Evolutionary conservation across 768 basidiomycete genomes (phyloP), one percentile per base, ranked within the genome.

Genomic region (Cantharellus anzutake): DNA sequence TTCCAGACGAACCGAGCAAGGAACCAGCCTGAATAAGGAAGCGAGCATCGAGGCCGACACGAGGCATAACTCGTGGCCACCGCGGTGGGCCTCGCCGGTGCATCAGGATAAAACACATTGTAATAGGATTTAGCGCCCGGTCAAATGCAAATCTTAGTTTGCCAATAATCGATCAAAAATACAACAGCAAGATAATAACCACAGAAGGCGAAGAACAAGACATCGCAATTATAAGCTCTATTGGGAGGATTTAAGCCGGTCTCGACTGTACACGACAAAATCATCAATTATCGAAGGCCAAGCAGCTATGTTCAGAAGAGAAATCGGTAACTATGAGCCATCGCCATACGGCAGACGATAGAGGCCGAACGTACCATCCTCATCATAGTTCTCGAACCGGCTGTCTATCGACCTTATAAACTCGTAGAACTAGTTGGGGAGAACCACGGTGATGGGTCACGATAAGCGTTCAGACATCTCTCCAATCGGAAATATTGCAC

Each of bases 271-370:
- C 59, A 76, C 80, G 14, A 87, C 86, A 65, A 88, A 90, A 57
- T 86, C 85, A 65, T 92, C 88, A 63, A 91, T 84, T 34, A 82
- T 77, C 42, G 86, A 88, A 3, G 88, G 88, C 88, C 88, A 91
- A 2, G 89, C 84, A 53, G 78, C 88, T 87, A 66, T 3, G 52
- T 16, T 1, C 42, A 4, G n/a, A 20, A 62, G 57, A 56, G 14
- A 41, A 42, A 39, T 57, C 63, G 44, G 41, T 63, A 61, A 62
- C 60, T 60, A 44, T 55, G 35, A 11, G 38, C 7, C 14, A 11
- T 11, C 7, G 35, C 52, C 35, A 7, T 11, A 55, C 7, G 11
- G 52, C 11, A 11, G 38, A 55, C 35, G 52, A 11, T 11, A 14
- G 35, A 55, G 29, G 11, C 35, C 11, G 37, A 3, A 66, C 73